phyloP scores from a whole-genome alignment of 164 flowering plant genomes.

The Kingdonia uniflora region DNA sequence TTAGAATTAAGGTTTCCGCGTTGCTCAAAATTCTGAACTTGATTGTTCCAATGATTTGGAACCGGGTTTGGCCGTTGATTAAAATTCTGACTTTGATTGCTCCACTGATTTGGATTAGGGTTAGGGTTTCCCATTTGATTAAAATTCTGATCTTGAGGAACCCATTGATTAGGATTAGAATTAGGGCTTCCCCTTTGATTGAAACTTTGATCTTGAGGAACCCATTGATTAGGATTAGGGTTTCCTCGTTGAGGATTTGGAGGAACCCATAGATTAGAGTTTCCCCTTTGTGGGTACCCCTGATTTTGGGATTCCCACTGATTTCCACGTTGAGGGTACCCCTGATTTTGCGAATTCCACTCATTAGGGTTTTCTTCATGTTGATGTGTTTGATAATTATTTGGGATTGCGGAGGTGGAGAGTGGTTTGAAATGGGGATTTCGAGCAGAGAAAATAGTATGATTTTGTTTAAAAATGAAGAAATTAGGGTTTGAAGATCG shows the following conservation, averaged over 20 bases:
- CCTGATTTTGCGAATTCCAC: constrained; percentile 1
- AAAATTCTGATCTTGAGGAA: constrained; percentile 1
- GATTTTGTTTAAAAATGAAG: constrained; percentile 1
- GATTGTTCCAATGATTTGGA: too few species aligned
- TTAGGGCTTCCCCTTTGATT: constrained; percentile 1
- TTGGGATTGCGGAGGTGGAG: background rate
- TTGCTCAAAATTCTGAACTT: background rate
- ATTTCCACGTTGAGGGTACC: constrained; percentile 5
- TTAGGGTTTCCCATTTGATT: background rate
- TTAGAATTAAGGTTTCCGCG: constrained; percentile 2
- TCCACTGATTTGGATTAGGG: too few species aligned
- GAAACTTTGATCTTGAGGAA: constrained; percentile 1
- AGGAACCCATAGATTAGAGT: background rate
- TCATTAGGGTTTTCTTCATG: background rate
- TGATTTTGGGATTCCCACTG: constrained; percentile 2
- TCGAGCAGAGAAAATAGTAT: background rate
- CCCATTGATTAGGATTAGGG: constrained; percentile 3
- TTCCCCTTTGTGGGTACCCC: background rate
- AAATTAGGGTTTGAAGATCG: background rate
- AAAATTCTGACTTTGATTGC: too few species aligned
- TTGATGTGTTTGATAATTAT: background rate
- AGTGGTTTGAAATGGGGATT: background rate
- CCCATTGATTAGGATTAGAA: background rate
- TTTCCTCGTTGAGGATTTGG: background rate
- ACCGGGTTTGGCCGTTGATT: too few species aligned